Base-by-base conservation (phyloP, 352 stramenopile species). In the Pythium coloratum region DNA sequence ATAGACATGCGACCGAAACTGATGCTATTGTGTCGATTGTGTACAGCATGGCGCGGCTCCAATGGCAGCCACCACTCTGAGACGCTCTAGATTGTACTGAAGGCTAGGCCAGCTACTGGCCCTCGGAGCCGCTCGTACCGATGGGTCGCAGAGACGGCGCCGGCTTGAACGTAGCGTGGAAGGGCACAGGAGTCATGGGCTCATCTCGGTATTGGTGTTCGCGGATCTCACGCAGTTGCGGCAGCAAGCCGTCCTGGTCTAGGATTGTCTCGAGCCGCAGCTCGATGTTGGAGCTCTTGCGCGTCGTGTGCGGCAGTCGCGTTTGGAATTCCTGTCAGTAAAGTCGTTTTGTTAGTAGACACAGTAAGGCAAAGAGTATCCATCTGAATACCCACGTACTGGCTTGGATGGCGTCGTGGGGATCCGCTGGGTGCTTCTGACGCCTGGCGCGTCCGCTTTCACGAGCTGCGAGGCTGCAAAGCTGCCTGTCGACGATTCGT, bases 251-350 rank as follows among this genome's bases (percentile, higher is more conserved):
- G 42, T 81, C 68, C 69, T 92, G 81, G 46, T 91, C 76, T 28
- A 84, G 67, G 56, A 88, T 82, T 13, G 77, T 84, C 60, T 91
- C 78, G 28, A 86, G 64, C 2, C 80, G 78, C 18, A 91, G 76
- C 38, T 71, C 76, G 6, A 86, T 62, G 70, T 86, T 91, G 58
- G 80, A 58, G 57, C 71, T 87, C 61, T 90, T 91, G 55, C 75
- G 72, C n/a, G 79, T 76, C 18, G 81, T 88, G 67, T 91, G 80
- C n/a, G 80, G 72, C 33, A 90, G 80, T 8, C 72, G 68, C 49
- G 66, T 66, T 34, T 67, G 62, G 51, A 86, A 86, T 8, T 62
- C 67, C 73, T 85, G 63, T 6, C 20, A 28, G 12, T n/a, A 13
- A 4, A 46, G 13, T 46, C 38, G 18, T 24, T 44, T 3, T 8